Conservation (phyloP, 768 basidiomycete species). For the Russula earlei region DNA sequence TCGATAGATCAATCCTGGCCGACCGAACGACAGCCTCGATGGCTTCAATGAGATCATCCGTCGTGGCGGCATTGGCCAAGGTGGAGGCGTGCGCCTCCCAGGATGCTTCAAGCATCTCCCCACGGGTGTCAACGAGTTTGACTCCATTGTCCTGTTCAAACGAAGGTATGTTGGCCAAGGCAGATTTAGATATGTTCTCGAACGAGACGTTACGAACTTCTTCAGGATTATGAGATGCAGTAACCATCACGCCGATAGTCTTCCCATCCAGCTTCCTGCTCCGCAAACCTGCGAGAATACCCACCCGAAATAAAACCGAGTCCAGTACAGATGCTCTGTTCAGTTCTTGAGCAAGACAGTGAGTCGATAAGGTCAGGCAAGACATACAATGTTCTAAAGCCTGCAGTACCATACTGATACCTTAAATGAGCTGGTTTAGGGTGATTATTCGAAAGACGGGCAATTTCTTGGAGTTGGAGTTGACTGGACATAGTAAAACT, state of each 20-base stretch:
- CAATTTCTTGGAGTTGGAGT: slow-evolving; percentile 35
- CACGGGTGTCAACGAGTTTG: slow-evolving; percentile 93
- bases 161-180: slow-evolving; percentile 10
- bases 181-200: slow-evolving; percentile 19
- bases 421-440: slow-evolving; percentile 59
- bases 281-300: slow-evolving; percentile 78
- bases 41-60: slow-evolving; percentile 59
- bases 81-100: slow-evolving; percentile 88
- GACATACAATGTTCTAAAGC: slow-evolving; percentile 83
- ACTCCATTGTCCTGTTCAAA: slow-evolving; percentile 86
- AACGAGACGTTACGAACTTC: slow-evolving; percentile 38
- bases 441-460: slow-evolving; percentile 46
- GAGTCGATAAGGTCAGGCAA: background rate
- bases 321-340: slow-evolving; percentile 62
- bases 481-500: slow-evolving; percentile 20
- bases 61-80: slow-evolving; percentile 74
- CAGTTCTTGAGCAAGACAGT: slow-evolving; percentile 7
- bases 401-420: slow-evolving; percentile 90
- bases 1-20: slow-evolving; percentile 66
- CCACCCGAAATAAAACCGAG: slow-evolving; percentile 90
- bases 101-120: slow-evolving; percentile 91
- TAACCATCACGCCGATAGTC: slow-evolving; percentile 96
- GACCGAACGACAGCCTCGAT: slow-evolving; percentile 53
- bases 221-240: slow-evolving; percentile 99
- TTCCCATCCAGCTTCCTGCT: slow-evolving; percentile 89